These are phyloP conservation scores for Vitis riparia DNA, from an alignment of 164 flowering plant species.

Conservation along the genomic window DNA sequence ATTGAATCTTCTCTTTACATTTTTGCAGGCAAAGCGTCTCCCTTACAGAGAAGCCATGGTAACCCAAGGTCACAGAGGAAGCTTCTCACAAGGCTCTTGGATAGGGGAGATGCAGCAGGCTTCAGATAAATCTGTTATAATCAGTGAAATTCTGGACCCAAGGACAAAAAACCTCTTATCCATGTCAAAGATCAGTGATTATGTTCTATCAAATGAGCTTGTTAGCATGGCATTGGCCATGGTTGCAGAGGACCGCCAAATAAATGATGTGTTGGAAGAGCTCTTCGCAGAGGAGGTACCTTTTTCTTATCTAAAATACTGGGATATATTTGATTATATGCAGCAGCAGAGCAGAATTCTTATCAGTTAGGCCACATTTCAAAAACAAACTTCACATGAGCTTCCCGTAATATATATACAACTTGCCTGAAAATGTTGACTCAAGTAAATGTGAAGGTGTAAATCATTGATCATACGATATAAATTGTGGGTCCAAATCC, in stretches of 20 bases:
- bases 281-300: constrained; percentile 85
- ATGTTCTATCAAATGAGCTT: constrained; percentile 83
- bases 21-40: constrained; percentile 75
- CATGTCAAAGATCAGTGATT: constrained; percentile 89
- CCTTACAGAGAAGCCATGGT: constrained; percentile 56
- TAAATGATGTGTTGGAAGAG: constrained; percentile 78
- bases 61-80: constrained; percentile 39
- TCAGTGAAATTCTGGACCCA: constrained; percentile 85
- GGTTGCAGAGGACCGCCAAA: constrained; percentile 89
- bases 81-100: constrained; percentile 76
- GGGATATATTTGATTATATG: too few relatives aligned
- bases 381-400: too few relatives aligned
- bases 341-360: too few relatives aligned
- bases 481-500: too few relatives aligned
- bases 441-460: too few relatives aligned
- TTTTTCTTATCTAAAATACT: background rate
- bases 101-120: constrained; percentile 90
- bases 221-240: constrained; percentile 92
- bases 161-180: constrained; percentile 77
- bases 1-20: background rate
- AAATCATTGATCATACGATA: too few relatives aligned
- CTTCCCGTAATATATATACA: too few relatives aligned
- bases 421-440: too few relatives aligned
- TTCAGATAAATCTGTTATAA: constrained; percentile 78
- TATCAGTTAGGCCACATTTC: too few relatives aligned